phyloP scores from a whole-genome alignment of 31 red algal genomes.

The Asparagopsis taxiformis region DNA sequence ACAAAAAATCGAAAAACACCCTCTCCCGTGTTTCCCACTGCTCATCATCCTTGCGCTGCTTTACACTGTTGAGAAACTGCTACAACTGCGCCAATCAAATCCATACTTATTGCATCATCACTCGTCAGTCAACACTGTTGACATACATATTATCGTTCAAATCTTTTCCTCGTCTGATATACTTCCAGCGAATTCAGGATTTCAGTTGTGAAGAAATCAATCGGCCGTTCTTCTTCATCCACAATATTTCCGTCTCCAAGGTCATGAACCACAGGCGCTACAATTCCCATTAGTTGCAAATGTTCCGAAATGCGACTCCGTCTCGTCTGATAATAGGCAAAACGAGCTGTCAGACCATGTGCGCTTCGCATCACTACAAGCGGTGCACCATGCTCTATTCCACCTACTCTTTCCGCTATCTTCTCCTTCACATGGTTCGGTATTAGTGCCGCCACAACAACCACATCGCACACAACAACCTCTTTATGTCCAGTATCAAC shows the following conservation, averaged over 20 bases:
- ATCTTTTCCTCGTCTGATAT: conserved; percentile 22
- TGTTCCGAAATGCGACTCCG: conserved; percentile 5
- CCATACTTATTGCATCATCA: too few relatives aligned
- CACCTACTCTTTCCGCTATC: conserved; percentile 2
- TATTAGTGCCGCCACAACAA: conserved; percentile 71
- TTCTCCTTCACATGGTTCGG: conserved; percentile 17
- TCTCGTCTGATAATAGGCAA: conserved; percentile 41
- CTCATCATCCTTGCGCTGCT: too few relatives aligned
- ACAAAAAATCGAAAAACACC: too few relatives aligned
- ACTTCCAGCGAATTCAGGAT: conserved; percentile 79
- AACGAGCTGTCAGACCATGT: conserved; percentile 67
- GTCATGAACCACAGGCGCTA: conserved; percentile 43
- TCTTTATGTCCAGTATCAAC: neutral
- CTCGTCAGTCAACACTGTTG: neutral
- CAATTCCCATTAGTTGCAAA: conserved; percentile 22
- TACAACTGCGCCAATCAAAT: too few relatives aligned
- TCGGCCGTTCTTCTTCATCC: conserved; percentile 23
- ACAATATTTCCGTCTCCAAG: conserved; percentile 19
- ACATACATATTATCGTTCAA: neutral
- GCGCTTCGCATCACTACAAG: conserved; percentile 61
- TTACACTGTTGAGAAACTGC: too few relatives aligned
- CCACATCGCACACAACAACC: conserved; percentile 33
- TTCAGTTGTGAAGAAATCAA: conserved; percentile 36
- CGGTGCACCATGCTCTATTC: conserved; percentile 6
- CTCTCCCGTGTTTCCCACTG: too few relatives aligned